Evolutionary conservation across 805 yeast species (phyloP), one percentile per base, ranked within the genome.

Genomic region (Blastobotrys mokoenaii): DNA sequence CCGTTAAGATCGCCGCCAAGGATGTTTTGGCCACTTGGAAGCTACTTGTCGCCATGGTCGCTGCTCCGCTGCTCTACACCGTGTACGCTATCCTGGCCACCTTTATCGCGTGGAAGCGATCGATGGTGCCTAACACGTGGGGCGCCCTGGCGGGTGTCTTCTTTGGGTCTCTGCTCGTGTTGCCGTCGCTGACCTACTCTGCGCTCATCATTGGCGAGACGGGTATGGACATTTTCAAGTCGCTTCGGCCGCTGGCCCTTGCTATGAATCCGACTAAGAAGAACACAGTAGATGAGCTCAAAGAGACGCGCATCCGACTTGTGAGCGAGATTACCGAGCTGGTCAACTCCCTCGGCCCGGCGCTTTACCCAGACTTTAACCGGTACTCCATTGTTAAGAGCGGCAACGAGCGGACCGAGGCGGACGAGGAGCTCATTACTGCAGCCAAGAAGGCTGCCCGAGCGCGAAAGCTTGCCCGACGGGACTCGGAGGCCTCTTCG

Each of bases 1-100:
- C 88, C 0, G 98, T 93, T 17, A 93, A 93, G 62, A 81, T 93
- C 49, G 80, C 80, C 58, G 98, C 95, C 14, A 82, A 80, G 46
- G 98, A 93, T 63, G 97, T 93, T 20, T 76, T 93, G 48, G 97
- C 97, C 1, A 89, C 97, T 1, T 93, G 98, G 98, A 93, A 93
- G 64, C 82, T 93, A 40, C 70, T 93, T 51, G 87, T 90, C 34
- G 80, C 89, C 30, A 75, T 93, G 76, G 94, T 90, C 3, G 67
- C 86, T 44, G 94, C 97, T 0, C 98, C 98, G 2, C 62, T 86
- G 36, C 68, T 93, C 25, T 93, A 90, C 68, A 77, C 80, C 32
- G 69, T 84, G 46, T 93, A 93, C 65, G 87, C 97, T 46, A 51
- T 61, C 51, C 55, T 62, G 52, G 69, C 60, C 47, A 62, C 75